Evolutionary conservation across 2,329 filamentous ascomycete genomes (phyloP).

Genomic region (Akanthomyces muscarius): DNA sequence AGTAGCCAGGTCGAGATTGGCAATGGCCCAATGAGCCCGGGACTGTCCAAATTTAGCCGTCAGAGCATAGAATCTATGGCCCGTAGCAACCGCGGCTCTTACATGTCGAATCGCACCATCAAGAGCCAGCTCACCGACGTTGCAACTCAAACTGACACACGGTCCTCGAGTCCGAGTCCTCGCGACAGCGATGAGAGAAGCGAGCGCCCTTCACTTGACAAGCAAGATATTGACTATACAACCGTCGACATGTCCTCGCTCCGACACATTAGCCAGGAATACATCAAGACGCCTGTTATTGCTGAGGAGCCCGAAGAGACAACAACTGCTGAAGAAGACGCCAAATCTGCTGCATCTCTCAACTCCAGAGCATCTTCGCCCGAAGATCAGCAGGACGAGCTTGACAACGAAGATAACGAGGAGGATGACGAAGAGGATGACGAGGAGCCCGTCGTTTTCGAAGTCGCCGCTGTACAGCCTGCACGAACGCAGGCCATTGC

Average conservation of each 20-base stretch:
- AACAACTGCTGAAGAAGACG: neutral
- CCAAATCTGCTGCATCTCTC: neutral
- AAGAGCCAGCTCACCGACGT: conserved; percentile 68
- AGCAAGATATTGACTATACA: conserved; percentile 53
- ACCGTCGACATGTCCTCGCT: conserved; percentile 52
- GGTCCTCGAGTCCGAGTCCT: conserved; percentile 51
- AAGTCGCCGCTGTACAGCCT: conserved; percentile 57
- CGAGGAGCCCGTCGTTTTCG: conserved; percentile 66
- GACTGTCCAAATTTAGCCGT: conserved; percentile 55
- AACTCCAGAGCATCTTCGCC: neutral
- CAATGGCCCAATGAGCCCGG: conserved; percentile 70
- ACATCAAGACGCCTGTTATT: conserved; percentile 11
- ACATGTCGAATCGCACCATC: conserved; percentile 67
- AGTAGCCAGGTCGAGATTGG: conserved; percentile 82
- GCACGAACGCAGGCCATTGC: conserved; percentile 53
- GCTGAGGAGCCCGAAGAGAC: conserved; percentile 19
- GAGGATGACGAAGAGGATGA: conserved; percentile 52
- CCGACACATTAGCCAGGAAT: conserved; percentile 39
- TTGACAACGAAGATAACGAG: conserved; percentile 42
- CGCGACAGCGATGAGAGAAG: conserved; percentile 47
- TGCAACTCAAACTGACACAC: conserved; percentile 58
- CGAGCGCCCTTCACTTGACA: conserved; percentile 34
- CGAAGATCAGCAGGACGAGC: conserved; percentile 15
- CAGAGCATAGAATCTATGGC: conserved; percentile 65
- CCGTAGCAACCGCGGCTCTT: conserved; percentile 67